Conservation (phyloP, 169 alveolate species). For the Eimeria acervulina region DNA sequence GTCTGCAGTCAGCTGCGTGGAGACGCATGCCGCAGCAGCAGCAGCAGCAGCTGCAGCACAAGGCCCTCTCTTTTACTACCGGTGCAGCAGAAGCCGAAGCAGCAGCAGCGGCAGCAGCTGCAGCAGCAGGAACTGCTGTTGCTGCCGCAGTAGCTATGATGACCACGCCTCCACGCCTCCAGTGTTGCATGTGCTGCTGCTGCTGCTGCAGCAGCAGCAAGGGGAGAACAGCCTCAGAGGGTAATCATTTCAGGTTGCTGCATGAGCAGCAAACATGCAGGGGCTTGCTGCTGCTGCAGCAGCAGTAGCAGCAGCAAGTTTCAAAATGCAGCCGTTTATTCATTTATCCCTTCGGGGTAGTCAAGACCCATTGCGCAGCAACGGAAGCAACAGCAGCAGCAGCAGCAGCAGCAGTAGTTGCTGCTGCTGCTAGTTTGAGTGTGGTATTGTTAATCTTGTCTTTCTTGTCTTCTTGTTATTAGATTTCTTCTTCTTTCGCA, state of each 20-base stretch:
- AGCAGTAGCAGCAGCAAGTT: neutral
- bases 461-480: neutral
- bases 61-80: too few species aligned
- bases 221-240: conserved; percentile 9
- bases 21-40: neutral
- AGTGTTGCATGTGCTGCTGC: too few species aligned
- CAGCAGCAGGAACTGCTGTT: neutral
- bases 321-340: neutral
- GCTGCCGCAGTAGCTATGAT: neutral
- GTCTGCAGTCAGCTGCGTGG: neutral
- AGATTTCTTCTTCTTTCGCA: neutral
- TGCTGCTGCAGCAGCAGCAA: neutral
- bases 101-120: conserved; percentile 18
- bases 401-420: too few species aligned
- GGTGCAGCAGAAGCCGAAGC: neutral
- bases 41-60: neutral
- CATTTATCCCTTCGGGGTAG: too few species aligned
- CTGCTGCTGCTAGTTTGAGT: too few species aligned
- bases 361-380: too few species aligned
- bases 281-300: neutral
- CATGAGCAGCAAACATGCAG: conserved; percentile 9
- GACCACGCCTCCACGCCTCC: too few species aligned
- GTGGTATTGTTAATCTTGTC: too few species aligned
- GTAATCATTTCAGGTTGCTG: conserved; percentile 21
- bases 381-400: too few species aligned